These are phyloP conservation scores for Dryas alaskensis DNA, from an alignment of 306 rosid genomes.

Conservation along the genomic window DNA sequence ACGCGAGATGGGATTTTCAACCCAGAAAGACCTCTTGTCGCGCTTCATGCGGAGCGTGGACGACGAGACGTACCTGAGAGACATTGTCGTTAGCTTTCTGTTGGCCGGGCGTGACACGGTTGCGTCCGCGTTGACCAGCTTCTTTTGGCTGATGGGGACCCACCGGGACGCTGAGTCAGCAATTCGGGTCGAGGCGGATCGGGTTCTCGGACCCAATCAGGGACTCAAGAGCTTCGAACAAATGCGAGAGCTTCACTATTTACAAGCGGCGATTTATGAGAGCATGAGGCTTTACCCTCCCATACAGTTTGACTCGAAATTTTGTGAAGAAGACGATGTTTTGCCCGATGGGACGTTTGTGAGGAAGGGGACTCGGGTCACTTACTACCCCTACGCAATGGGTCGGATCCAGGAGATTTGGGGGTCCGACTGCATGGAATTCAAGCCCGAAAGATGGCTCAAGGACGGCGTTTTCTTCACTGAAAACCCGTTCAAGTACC, in stretches of 20 bases:
- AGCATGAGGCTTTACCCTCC: constrained; percentile 87
- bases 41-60: constrained; percentile 56
- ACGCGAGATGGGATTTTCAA: constrained; percentile 37
- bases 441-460: constrained; percentile 75
- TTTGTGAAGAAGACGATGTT: constrained; percentile 58
- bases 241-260: constrained; percentile 48
- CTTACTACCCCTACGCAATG: constrained; percentile 87
- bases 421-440: constrained; percentile 66
- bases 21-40: constrained; percentile 61
- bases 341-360: constrained; percentile 66
- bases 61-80: constrained; percentile 65
- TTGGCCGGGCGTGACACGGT: constrained; percentile 87
- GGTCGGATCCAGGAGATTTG: constrained; percentile 64
- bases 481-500: constrained; percentile 51
- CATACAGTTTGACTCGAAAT: constrained; percentile 74
- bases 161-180: constrained; percentile 41
- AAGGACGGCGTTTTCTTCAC: constrained; percentile 39
- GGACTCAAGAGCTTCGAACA: constrained; percentile 39
- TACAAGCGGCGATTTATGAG: constrained; percentile 59
- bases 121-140: constrained; percentile 73
- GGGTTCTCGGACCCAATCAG: constrained; percentile 35
- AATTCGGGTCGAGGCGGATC: constrained; percentile 53
- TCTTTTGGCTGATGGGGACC: constrained; percentile 62
- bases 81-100: constrained; percentile 68
- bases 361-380: constrained; percentile 77